Conservation (phyloP, 202 grass and related monocot genomes). For the Sporobolus alterniflorus region DNA sequence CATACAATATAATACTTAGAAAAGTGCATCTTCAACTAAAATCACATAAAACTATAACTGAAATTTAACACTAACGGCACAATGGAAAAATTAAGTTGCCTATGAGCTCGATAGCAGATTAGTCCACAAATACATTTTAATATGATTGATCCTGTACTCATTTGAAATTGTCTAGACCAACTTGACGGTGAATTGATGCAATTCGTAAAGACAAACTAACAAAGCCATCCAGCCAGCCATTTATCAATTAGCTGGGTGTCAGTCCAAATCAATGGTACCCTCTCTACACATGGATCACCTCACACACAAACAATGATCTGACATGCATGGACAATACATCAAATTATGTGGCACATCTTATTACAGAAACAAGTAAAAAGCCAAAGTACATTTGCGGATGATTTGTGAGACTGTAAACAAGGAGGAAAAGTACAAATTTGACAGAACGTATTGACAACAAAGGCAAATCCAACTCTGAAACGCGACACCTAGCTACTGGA, state of each 20-base stretch:
- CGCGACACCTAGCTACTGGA: conserved; percentile 37
- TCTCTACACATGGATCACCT: background rate
- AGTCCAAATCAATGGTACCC: background rate
- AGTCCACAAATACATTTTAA: background rate
- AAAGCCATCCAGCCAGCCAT: background rate
- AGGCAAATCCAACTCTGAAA: conserved; percentile 45
- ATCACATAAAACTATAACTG: conserved; percentile 14
- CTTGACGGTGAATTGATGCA: background rate
- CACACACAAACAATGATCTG: conserved; percentile 1
- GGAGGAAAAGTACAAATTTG: conserved; percentile 13
- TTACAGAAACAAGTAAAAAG: background rate
- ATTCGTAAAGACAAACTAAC: background rate
- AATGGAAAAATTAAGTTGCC: background rate
- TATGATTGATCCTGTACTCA: background rate
- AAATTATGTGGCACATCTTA: background rate
- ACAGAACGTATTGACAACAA: conserved; percentile 31
- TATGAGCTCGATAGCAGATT: background rate
- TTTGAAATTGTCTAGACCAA: background rate
- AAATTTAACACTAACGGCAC: background rate
- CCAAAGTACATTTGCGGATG: conserved; percentile 11
- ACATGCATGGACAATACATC: conserved; percentile 27
- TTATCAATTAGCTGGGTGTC: background rate
- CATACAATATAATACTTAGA: background rate
- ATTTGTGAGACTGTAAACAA: conserved; percentile 5
- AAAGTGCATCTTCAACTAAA: conserved; percentile 5